Evolutionary conservation across 1,139 yeast genomes (phyloP).

Genomic region (Casaregolazyma lundiana): DNA sequence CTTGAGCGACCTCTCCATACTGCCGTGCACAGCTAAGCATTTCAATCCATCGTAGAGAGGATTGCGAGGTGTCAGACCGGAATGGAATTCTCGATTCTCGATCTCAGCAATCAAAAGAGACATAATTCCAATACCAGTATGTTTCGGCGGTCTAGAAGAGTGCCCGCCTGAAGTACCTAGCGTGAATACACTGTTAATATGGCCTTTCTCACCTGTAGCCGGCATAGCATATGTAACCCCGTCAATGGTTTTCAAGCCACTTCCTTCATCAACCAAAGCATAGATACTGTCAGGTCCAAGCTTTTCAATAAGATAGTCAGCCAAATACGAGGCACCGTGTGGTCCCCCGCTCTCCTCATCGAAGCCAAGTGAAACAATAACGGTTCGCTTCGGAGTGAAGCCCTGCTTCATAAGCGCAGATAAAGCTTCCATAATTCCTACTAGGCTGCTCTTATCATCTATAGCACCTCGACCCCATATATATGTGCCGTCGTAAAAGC

Average conservation of each 20-base stretch:
- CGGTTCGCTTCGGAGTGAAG: slow-evolving; percentile 38
- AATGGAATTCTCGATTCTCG: slow-evolving; percentile 48
- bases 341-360: slow-evolving; percentile 68
- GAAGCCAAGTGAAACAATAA: slow-evolving; percentile 53
- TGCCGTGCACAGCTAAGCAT: slow-evolving; percentile 44
- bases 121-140: slow-evolving; percentile 66
- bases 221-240: slow-evolving; percentile 53
- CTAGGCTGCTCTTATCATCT: slow-evolving; percentile 57
- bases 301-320: slow-evolving; percentile 40
- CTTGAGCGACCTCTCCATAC: slow-evolving; percentile 18
- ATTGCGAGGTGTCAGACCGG: slow-evolving; percentile 41
- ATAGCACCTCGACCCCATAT: slow-evolving; percentile 64
- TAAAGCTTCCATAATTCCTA: slow-evolving; percentile 54
- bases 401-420: slow-evolving; percentile 47
- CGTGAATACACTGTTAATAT: slow-evolving; percentile 45
- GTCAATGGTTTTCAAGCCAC: slow-evolving; percentile 36
- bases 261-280: slow-evolving; percentile 56
- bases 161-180: slow-evolving; percentile 66
- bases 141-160: slow-evolving; percentile 64
- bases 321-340: slow-evolving; percentile 50
- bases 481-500: slow-evolving; percentile 54
- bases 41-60: slow-evolving; percentile 46
- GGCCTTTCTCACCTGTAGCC: slow-evolving; percentile 64
- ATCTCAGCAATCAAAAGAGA: slow-evolving; percentile 47
- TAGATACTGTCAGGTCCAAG: slow-evolving; percentile 51